Conservation (phyloP, 768 basidiomycete species). For the Pisolithus microcarpus region DNA sequence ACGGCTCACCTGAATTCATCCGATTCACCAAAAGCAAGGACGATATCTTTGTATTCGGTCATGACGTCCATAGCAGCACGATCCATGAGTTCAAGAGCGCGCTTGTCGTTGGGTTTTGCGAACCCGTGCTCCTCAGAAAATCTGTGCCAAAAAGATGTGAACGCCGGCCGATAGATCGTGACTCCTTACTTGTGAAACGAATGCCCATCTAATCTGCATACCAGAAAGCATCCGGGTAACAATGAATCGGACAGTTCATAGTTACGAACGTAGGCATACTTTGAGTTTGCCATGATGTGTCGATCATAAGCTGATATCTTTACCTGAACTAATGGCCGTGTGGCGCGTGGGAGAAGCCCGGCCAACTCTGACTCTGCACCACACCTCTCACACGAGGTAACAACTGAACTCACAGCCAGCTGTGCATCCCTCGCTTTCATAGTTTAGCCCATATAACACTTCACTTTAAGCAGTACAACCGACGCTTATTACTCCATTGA, state of each 20-base stretch:
- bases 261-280: conserved; percentile 81
- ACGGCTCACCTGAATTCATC: conserved; percentile 84
- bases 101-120: conserved; percentile 84
- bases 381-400: conserved; percentile 2
- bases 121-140: conserved; percentile 83
- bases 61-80: conserved; percentile 76
- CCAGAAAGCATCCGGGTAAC: conserved; percentile 74
- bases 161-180: background rate
- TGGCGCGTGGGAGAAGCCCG: background rate
- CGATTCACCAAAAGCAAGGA: conserved; percentile 90
- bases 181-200: conserved; percentile 77
- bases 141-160: conserved; percentile 31
- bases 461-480: background rate
- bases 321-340: background rate
- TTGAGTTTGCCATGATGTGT: conserved; percentile 77
- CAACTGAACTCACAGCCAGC: background rate
- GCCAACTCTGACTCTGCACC: background rate
- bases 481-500: background rate
- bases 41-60: conserved; percentile 75
- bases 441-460: background rate
- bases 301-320: background rate
- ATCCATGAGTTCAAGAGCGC: conserved; percentile 89
- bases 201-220: conserved; percentile 88
- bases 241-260: conserved; percentile 88
- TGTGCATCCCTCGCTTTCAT: background rate